Evolutionary conservation across 768 basidiomycete genomes (phyloP).

Genomic region (Mycena olivaceomarginata): DNA sequence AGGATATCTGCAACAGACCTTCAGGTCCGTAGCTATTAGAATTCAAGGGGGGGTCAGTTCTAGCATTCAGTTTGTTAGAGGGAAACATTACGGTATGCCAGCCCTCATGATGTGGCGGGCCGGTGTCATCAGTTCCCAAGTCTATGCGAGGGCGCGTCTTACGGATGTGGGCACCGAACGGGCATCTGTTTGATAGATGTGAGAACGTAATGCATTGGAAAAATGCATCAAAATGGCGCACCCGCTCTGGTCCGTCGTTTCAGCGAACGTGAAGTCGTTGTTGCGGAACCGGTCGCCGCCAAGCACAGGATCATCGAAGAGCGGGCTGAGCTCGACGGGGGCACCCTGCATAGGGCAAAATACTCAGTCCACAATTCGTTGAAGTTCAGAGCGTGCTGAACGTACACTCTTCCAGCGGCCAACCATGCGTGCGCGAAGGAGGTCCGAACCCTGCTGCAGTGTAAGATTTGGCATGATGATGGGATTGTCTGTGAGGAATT

Average conservation of each 20-base stretch:
- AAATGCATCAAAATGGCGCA: background rate
- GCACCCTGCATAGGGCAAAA: conserved; percentile 23
- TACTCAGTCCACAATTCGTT: background rate
- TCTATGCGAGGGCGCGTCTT: conserved; percentile 51
- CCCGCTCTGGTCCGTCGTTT: conserved; percentile 25
- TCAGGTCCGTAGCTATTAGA: conserved; percentile 47
- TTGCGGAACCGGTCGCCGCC: conserved; percentile 33
- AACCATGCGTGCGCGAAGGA: conserved; percentile 66
- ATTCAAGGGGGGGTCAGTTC: too few species aligned
- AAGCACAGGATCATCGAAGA: conserved; percentile 29
- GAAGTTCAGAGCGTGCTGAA: background rate
- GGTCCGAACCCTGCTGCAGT: conserved; percentile 64
- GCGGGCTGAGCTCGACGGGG: conserved; percentile 26
- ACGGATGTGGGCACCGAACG: conserved; percentile 30
- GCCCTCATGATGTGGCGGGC: conserved; percentile 54
- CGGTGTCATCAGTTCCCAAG: conserved; percentile 40
- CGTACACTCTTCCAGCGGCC: conserved; percentile 75
- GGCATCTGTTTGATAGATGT: conserved; percentile 4
- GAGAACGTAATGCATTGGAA: background rate
- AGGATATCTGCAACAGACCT: conserved; percentile 25
- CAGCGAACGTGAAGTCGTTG: conserved; percentile 32
- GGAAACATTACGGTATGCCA: conserved; percentile 53
- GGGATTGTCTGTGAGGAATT: conserved; percentile 65
- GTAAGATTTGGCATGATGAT: conserved; percentile 58
- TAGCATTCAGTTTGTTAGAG: too few species aligned